Conservation (phyloP, 257 asterid species). For the Penstemon barbatus region DNA sequence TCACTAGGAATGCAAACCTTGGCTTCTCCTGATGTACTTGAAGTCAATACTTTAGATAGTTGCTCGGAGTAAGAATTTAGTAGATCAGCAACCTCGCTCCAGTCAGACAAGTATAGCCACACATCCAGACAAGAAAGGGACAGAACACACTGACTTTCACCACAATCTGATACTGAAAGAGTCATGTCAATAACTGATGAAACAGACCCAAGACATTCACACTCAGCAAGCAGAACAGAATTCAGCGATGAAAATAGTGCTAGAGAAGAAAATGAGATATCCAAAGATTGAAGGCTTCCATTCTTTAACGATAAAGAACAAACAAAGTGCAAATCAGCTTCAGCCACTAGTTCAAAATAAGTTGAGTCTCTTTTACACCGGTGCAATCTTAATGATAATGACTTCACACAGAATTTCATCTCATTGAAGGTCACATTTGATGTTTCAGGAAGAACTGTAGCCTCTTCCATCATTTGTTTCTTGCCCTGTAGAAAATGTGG, state of each 20-base stretch:
- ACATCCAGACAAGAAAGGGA: constrained; percentile 60
- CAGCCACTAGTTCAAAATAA: constrained; percentile 63
- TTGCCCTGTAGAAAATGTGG: constrained; percentile 52
- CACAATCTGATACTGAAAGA: constrained; percentile 44
- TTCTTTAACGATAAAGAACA: constrained; percentile 56
- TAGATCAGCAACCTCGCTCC: constrained; percentile 60
- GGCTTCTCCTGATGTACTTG: constrained; percentile 37
- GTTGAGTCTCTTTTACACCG: constrained; percentile 44
- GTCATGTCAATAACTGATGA: constrained; percentile 57
- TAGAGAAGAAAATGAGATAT: constrained; percentile 61
- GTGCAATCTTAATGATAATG: constrained; percentile 60
- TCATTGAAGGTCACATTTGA: constrained; percentile 43
- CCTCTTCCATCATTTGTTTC: constrained; percentile 42
- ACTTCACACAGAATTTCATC: constrained; percentile 54
- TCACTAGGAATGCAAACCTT: constrained; percentile 28
- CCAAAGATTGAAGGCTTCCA: constrained; percentile 43
- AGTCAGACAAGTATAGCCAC: constrained; percentile 80
- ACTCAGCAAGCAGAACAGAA: constrained; percentile 73
- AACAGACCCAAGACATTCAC: constrained; percentile 48
- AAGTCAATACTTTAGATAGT: constrained; percentile 29
- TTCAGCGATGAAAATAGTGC: constrained; percentile 65
- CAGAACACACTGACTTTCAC: constrained; percentile 47
- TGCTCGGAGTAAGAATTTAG: constrained; percentile 41
- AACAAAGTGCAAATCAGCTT: constrained; percentile 60
- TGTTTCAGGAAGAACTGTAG: constrained; percentile 39